Evolutionary conservation across 2,329 filamentous ascomycete genomes (phyloP).

Genomic region (Colletotrichum zoysiae): DNA sequence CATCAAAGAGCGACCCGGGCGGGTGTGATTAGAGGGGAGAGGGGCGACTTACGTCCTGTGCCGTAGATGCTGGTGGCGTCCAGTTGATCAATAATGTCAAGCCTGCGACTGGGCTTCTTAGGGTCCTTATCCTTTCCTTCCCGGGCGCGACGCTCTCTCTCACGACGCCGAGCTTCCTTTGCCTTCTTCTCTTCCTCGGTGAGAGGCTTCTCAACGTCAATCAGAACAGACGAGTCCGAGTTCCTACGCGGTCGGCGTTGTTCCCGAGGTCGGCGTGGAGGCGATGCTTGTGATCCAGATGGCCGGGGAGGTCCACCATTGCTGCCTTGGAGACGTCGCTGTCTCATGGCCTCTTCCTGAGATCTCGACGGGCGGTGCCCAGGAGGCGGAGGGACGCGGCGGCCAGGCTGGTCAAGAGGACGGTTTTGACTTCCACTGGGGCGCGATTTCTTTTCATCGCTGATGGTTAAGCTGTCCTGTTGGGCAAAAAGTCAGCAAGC

Average conservation of each 20-base stretch:
- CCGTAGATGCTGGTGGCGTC: slow-evolving; percentile 97
- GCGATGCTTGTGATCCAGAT: slow-evolving; percentile 52
- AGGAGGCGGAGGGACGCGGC: slow-evolving; percentile 57
- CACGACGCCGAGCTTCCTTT: slow-evolving; percentile 63
- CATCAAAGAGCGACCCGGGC: slow-evolving; percentile 13
- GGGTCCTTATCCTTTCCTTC: slow-evolving; percentile 62
- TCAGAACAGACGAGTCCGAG: slow-evolving; percentile 80
- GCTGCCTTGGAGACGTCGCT: slow-evolving; percentile 58
- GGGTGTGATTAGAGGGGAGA: background rate
- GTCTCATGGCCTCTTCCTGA: slow-evolving; percentile 73
- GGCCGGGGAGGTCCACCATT: slow-evolving; percentile 51
- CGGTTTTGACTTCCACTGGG: slow-evolving; percentile 51
- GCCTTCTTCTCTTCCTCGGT: slow-evolving; percentile 70
- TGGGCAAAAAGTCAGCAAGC: slow-evolving; percentile 35
- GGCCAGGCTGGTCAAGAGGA: slow-evolving; percentile 55
- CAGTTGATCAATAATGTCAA: slow-evolving; percentile 96
- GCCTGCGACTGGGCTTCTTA: slow-evolving; percentile 62
- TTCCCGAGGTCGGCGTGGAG: slow-evolving; percentile 54
- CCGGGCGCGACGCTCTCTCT: slow-evolving; percentile 64
- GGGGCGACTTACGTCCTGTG: slow-evolving; percentile 80
- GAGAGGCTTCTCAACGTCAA: slow-evolving; percentile 68
- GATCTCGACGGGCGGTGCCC: slow-evolving; percentile 73
- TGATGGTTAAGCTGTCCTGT: slow-evolving; percentile 76
- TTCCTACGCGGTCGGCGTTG: slow-evolving; percentile 75
- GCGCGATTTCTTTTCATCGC: slow-evolving; percentile 63